Conservation (phyloP, 495 filamentous ascomycete genomes). For the Hypoxylon perforatum region DNA sequence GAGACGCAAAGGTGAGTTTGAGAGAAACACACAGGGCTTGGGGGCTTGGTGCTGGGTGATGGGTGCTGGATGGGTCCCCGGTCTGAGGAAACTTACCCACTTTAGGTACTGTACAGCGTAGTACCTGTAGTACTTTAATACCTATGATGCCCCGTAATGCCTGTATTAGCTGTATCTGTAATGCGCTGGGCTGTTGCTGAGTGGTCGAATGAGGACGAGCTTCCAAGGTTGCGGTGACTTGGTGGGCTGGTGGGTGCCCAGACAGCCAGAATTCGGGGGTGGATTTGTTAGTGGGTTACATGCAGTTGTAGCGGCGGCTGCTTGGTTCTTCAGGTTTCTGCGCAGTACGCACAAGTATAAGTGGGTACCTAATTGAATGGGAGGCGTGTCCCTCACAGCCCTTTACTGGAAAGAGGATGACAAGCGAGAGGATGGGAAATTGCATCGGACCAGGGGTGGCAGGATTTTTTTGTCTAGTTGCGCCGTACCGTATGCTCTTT, state of each 20-base stretch:
- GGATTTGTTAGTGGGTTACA: constrained; percentile 34
- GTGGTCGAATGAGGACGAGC: too few relatives aligned
- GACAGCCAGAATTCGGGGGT: constrained; percentile 26
- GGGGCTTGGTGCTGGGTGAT: too few relatives aligned
- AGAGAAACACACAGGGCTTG: constrained; percentile 29
- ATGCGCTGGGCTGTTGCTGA: constrained; percentile 9
- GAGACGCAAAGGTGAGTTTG: constrained; percentile 25
- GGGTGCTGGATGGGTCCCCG: background rate
- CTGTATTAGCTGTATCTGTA: too few relatives aligned
- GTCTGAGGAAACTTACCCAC: too few relatives aligned
- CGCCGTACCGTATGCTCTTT: constrained; percentile 6
- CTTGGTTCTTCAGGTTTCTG: constrained; percentile 4
- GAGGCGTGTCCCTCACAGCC: constrained; percentile 29
- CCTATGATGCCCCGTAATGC: background rate
- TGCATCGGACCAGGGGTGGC: constrained; percentile 36
- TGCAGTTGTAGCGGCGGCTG: constrained; percentile 18
- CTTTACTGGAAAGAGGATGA: constrained; percentile 35
- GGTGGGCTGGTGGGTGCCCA: too few relatives aligned
- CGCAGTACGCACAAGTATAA: constrained; percentile 12
- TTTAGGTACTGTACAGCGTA: background rate
- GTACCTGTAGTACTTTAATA: background rate
- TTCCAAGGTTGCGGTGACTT: too few relatives aligned
- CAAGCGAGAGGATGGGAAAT: constrained; percentile 43
- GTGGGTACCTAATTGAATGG: constrained; percentile 32
- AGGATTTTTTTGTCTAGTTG: constrained; percentile 7